phyloP scores from a whole-genome alignment of 2,329 filamentous ascomycete genomes.

The Aspergillus oerlinghausenensis region DNA sequence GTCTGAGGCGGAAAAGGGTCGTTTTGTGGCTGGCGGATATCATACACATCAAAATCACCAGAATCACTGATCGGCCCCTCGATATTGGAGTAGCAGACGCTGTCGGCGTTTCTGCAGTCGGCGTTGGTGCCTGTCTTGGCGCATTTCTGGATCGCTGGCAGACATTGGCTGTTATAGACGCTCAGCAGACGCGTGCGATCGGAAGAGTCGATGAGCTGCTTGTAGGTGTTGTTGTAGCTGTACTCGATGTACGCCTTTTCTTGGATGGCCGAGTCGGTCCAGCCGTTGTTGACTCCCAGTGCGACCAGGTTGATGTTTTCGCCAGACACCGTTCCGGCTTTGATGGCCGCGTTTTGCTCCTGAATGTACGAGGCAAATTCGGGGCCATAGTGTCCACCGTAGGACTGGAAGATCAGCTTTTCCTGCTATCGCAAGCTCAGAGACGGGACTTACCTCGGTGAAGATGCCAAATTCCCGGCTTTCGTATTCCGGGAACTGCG shows the following conservation, averaged over 20 bases:
- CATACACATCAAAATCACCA: conserved; percentile 40
- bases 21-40: conserved; percentile 39
- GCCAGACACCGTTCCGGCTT: conserved; percentile 36
- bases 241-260: conserved; percentile 44
- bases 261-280: conserved; percentile 47
- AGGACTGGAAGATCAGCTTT: conserved; percentile 19
- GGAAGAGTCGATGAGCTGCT: conserved; percentile 35
- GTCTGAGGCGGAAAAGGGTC: conserved; percentile 38
- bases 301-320: conserved; percentile 49
- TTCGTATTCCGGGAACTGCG: conserved; percentile 37
- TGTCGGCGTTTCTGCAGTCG: conserved; percentile 31
- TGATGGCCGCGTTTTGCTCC: conserved; percentile 32
- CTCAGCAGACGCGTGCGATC: conserved; percentile 27
- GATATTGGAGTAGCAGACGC: conserved; percentile 34
- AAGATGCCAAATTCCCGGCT: conserved; percentile 32
- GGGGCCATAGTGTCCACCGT: conserved; percentile 35
- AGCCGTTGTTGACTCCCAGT: conserved; percentile 55
- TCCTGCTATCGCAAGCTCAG: neutral
- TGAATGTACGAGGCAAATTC: conserved; percentile 35
- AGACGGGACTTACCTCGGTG: conserved; percentile 20
- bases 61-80: conserved; percentile 29
- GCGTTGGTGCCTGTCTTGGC: conserved; percentile 23
- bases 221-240: conserved; percentile 46
- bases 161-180: conserved; percentile 33
- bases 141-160: conserved; percentile 39